Evolutionary conservation across 225 moss, liverwort and hornwort species (phyloP).

Genomic region (Neckera pumila): DNA sequence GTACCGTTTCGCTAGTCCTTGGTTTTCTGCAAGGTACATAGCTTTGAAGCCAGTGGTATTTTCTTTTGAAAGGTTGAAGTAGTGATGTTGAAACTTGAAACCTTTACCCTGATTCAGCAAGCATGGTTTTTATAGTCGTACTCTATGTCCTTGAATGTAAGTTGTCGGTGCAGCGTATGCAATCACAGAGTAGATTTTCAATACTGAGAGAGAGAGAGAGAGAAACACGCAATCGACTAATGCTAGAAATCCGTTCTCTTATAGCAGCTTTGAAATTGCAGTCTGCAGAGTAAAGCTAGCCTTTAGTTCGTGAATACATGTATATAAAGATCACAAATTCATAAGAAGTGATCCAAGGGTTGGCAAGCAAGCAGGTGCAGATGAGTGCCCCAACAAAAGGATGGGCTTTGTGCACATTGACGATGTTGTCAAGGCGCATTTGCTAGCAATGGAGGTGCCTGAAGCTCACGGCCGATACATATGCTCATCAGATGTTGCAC

Average conservation of each 20-base stretch:
- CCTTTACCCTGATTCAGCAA: background rate
- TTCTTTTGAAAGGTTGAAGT: background rate
- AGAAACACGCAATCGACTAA: background rate
- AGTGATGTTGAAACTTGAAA: background rate
- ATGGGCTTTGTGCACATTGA: constrained; percentile 93
- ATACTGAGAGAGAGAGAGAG: background rate
- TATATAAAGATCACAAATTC: background rate
- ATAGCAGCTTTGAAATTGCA: background rate
- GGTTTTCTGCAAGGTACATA: constrained; percentile 48
- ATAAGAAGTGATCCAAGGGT: background rate
- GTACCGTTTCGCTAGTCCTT: constrained; percentile 45
- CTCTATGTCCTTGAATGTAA: background rate
- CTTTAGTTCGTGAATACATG: background rate
- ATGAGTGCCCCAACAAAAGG: constrained; percentile 51
- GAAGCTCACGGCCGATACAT: constrained; percentile 69
- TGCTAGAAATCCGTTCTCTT: background rate
- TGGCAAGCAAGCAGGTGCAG: constrained; percentile 28
- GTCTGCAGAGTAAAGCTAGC: background rate
- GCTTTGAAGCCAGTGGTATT: background rate
- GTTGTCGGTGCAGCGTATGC: background rate
- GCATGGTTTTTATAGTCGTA: no score
- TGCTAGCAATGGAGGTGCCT: constrained; percentile 62
- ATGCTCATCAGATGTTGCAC: constrained; percentile 65
- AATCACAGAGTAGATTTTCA: background rate
- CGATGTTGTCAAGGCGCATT: constrained; percentile 69